These are phyloP conservation scores for Sarcocystis neurona DNA, from an alignment of 169 alveolate species.

Conservation along the genomic window DNA sequence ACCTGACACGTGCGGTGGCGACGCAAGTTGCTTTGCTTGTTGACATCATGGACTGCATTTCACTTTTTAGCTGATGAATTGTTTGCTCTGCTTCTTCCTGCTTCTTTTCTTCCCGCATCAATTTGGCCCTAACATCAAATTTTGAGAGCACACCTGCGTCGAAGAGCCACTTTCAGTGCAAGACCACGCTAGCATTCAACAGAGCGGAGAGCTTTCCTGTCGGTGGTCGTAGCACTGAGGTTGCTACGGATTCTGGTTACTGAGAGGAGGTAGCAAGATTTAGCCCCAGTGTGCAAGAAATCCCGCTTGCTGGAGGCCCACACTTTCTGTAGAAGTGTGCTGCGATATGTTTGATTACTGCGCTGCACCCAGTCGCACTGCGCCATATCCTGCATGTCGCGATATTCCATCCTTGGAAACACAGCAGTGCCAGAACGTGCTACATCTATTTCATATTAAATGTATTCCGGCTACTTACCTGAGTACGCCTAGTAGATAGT, in stretches of 20 bases:
- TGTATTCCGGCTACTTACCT: background rate
- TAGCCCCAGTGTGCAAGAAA: background rate
- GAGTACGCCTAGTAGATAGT: background rate
- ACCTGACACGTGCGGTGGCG: too few species aligned
- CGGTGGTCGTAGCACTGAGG: background rate
- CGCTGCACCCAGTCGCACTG: conserved; percentile 28
- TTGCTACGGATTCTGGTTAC: background rate
- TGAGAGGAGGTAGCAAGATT: background rate
- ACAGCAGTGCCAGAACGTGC: conserved; percentile 34
- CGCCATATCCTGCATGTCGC: too few species aligned
- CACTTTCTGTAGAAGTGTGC: too few species aligned
- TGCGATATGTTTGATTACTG: conserved; percentile 1
- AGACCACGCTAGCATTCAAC: background rate
- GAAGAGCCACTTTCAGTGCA: background rate
- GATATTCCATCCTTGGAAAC: too few species aligned
- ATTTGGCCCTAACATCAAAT: background rate
- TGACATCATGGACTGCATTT: too few species aligned
- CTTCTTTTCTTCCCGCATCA: conserved; percentile 7
- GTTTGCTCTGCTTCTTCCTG: background rate
- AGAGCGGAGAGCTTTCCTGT: background rate
- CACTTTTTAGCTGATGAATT: background rate
- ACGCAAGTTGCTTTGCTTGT: too few species aligned
- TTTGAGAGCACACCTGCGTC: background rate
- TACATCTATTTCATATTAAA: background rate
- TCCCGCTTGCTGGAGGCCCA: too few species aligned